phyloP scores from a whole-genome alignment of 2,329 filamentous ascomycete genomes.

The Alternaria tenuissima region DNA sequence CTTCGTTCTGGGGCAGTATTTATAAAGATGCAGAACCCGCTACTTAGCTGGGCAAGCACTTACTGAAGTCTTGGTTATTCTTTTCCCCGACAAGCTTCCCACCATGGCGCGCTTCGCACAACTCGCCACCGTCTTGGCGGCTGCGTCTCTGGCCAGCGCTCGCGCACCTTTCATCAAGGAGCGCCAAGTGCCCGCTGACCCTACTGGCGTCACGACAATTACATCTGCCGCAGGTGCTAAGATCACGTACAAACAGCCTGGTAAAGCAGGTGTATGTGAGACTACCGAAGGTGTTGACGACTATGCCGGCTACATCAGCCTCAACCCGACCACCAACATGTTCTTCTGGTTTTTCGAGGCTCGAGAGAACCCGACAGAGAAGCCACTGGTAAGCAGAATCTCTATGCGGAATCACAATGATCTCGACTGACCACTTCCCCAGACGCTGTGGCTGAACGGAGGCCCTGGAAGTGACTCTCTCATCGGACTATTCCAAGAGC shows the following conservation, averaged over 20 bases:
- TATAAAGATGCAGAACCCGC: slow-evolving; percentile 14
- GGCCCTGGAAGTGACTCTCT: slow-evolving; percentile 61
- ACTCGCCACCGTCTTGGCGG: slow-evolving; percentile 33
- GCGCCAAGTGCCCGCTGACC: slow-evolving; percentile 42
- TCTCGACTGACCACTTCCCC: neutral
- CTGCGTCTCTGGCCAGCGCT: slow-evolving; percentile 26
- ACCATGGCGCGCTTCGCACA: slow-evolving; percentile 36
- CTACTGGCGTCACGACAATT: slow-evolving; percentile 43
- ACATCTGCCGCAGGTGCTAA: slow-evolving; percentile 46
- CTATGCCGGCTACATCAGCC: slow-evolving; percentile 50
- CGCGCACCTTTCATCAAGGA: slow-evolving; percentile 38
- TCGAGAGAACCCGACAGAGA: slow-evolving; percentile 52
- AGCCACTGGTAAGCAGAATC: slow-evolving; percentile 27
- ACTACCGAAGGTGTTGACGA: slow-evolving; percentile 47
- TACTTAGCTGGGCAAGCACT: slow-evolving; percentile 7
- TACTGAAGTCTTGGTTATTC: slow-evolving; percentile 9
- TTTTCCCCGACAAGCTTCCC: slow-evolving; percentile 19
- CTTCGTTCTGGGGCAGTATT: slow-evolving; percentile 1
- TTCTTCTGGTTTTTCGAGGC: slow-evolving; percentile 61
- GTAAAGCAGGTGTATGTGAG: slow-evolving; percentile 55
- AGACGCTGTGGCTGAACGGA: slow-evolving; percentile 62
- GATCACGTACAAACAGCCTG: slow-evolving; percentile 48
- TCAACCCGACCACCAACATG: slow-evolving; percentile 49
- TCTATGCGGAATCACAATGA: neutral
- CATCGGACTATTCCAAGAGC: slow-evolving; percentile 63